phyloP scores from a whole-genome alignment of 371 early-diverging fungal genomes.

The Mucor irregularis region DNA sequence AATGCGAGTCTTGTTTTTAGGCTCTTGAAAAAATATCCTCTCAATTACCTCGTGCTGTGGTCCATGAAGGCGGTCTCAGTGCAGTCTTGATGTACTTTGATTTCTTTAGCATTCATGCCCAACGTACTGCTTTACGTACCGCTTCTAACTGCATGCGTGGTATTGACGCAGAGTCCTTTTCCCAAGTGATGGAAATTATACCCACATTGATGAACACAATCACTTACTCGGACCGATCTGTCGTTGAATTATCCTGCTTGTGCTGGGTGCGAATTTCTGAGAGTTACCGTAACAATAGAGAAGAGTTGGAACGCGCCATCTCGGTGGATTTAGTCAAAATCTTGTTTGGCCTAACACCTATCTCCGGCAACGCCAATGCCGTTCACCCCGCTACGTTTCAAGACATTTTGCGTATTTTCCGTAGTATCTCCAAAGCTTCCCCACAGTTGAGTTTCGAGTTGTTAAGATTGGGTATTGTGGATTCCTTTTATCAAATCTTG shows the following conservation, averaged over 20 bases:
- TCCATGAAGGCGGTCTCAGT: slow-evolving; percentile 76
- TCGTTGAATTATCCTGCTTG: slow-evolving; percentile 72
- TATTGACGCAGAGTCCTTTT: slow-evolving; percentile 56
- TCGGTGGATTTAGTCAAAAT: slow-evolving; percentile 46
- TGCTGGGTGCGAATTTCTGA: slow-evolving; percentile 69
- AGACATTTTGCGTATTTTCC: slow-evolving; percentile 63
- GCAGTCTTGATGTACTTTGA: slow-evolving; percentile 87
- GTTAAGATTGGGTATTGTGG: slow-evolving; percentile 56
- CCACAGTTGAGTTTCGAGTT: slow-evolving; percentile 59
- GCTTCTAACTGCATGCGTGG: slow-evolving; percentile 79
- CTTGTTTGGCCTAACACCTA: slow-evolving; percentile 43
- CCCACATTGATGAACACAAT: slow-evolving; percentile 74
- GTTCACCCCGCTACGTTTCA: slow-evolving; percentile 56
- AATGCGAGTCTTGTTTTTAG: slow-evolving; percentile 22
- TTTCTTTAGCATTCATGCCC: slow-evolving; percentile 86
- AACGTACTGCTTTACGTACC: slow-evolving; percentile 79
- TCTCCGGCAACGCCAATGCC: slow-evolving; percentile 42
- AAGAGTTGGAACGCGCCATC: slow-evolving; percentile 55
- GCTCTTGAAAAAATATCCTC: slow-evolving; percentile 75
- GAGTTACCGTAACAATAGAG: slow-evolving; percentile 54
- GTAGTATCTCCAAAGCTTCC: slow-evolving; percentile 62
- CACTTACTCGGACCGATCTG: slow-evolving; percentile 67
- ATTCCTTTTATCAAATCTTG: slow-evolving; percentile 57
- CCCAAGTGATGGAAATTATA: slow-evolving; percentile 67
- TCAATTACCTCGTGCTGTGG: slow-evolving; percentile 73